Percentiles rank a stretch among this genome's conserved stretches.
Conservation (phyloP, 164 flowering plant genomes). For the Amborella trichopoda region DNA sequence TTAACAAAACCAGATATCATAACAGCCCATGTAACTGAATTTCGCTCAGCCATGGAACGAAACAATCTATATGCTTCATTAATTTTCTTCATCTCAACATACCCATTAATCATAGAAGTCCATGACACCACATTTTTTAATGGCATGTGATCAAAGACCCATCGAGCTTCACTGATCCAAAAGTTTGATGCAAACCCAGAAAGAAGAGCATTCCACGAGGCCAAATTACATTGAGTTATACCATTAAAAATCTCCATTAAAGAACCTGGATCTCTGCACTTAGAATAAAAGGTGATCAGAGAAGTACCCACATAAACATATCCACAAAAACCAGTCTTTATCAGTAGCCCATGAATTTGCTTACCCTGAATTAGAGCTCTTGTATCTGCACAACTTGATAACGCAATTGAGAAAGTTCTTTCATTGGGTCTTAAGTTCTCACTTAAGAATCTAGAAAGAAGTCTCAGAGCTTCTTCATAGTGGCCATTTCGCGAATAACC, state of each 20-base stretch:
- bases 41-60: neutral
- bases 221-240: neutral
- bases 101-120: constrained; percentile 4
- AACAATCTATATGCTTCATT: constrained; percentile 4
- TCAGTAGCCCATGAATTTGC: constrained; percentile 4
- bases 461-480: neutral
- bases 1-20: neutral
- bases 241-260: neutral
- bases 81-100: constrained; percentile 3
- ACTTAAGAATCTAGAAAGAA: neutral
- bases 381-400: neutral
- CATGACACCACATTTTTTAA: constrained; percentile 1
- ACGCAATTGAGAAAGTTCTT: constrained; percentile 4
- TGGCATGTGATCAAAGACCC: constrained; percentile 1
- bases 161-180: neutral
- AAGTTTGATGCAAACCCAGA: neutral
- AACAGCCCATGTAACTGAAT: constrained; percentile 4
- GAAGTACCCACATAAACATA: constrained; percentile 5
- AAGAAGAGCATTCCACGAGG: constrained; percentile 2
- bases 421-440: neutral
- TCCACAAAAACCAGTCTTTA: neutral
- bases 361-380: constrained; percentile 2
- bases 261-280: neutral
- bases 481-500: constrained; percentile 1
- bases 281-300: constrained; percentile 3